A percentile compares a stretch with the other conserved stretches of the same genome.
Conservation (phyloP, 2,329 filamentous ascomycete genomes). For the Ascochyta pisi region DNA sequence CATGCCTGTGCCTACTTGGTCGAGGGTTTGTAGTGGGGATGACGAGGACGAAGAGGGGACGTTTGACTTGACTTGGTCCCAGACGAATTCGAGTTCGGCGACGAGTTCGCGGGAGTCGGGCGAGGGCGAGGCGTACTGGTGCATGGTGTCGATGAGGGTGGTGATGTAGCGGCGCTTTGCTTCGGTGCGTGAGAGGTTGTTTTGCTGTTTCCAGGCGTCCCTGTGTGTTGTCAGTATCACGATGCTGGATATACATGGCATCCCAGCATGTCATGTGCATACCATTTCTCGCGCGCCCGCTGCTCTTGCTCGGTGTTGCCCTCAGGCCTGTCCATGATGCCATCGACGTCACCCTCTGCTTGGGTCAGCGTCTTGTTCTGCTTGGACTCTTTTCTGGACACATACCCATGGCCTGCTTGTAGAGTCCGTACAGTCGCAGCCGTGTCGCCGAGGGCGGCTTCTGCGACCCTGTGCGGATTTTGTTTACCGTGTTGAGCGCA, state of each 20-base stretch:
- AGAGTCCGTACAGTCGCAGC: constrained; percentile 92
- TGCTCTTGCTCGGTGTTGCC: constrained; percentile 59
- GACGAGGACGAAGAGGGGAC: constrained; percentile 65
- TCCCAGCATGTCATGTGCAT: constrained; percentile 32
- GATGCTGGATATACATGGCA: background rate
- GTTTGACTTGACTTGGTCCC: constrained; percentile 96
- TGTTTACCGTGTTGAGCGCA: constrained; percentile 98
- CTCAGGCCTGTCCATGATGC: constrained; percentile 84
- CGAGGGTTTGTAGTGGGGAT: constrained; percentile 47
- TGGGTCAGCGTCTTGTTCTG: constrained; percentile 19
- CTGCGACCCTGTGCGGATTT: constrained; percentile 91
- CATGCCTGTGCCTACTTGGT: constrained; percentile 42
- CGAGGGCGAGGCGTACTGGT: constrained; percentile 86
- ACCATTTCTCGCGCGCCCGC: constrained; percentile 72
- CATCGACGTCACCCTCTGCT: constrained; percentile 88
- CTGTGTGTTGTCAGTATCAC: constrained; percentile 45
- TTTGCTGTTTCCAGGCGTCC: constrained; percentile 95
- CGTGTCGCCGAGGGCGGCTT: constrained; percentile 86
- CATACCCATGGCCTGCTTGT: constrained; percentile 93
- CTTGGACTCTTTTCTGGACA: background rate
- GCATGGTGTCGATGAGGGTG: constrained; percentile 95
- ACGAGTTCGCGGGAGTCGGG: constrained; percentile 87
- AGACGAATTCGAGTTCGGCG: constrained; percentile 96
- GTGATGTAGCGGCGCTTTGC: constrained; percentile 94
- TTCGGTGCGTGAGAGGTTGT: constrained; percentile 83